These are phyloP conservation scores for Allium cepa DNA, from an alignment of 106 monocot species.

Conservation along the genomic window DNA sequence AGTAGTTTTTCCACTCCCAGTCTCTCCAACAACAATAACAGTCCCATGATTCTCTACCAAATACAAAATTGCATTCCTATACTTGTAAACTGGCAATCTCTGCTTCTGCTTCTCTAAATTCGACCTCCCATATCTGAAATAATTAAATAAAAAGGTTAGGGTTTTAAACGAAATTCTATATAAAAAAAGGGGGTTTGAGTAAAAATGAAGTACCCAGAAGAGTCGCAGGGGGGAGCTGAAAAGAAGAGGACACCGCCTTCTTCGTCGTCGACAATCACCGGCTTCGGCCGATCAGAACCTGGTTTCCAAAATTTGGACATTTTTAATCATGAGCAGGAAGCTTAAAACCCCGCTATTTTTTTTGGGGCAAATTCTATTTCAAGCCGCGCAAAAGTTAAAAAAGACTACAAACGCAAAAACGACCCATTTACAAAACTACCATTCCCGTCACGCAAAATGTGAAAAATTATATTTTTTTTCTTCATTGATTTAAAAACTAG, in stretches of 20 bases:
- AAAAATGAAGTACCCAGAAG: neutral
- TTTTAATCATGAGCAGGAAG: too few relatives aligned
- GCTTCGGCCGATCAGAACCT: conserved; percentile 50
- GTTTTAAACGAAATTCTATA: neutral
- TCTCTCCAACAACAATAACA: conserved; percentile 87
- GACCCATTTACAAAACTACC: too few relatives aligned
- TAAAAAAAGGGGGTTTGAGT: neutral
- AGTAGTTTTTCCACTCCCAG: conserved; percentile 95
- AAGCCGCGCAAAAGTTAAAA: too few relatives aligned
- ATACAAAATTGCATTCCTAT: conserved; percentile 64
- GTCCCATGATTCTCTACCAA: conserved; percentile 88
- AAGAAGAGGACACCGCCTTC: conserved; percentile 89
- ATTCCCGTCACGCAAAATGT: too few relatives aligned
- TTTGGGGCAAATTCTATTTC: too few relatives aligned
- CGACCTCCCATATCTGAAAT: conserved; percentile 39
- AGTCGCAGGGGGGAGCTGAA: conserved; percentile 23
- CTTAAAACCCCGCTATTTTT: neutral
- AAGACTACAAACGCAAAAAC: too few relatives aligned
- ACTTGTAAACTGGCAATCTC: conserved; percentile 81
- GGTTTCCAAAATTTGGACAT: conserved; percentile 92
- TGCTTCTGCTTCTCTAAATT: conserved; percentile 82
- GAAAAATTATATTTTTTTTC: too few relatives aligned
- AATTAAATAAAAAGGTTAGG: neutral
- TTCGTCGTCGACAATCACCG: conserved; percentile 76
- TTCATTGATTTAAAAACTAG: too few relatives aligned